A percentile compares a stretch with the other conserved stretches of the same genome.
Conservation (phyloP, 1,139 yeast genomes). For the Blastobotrys arbuscula region DNA sequence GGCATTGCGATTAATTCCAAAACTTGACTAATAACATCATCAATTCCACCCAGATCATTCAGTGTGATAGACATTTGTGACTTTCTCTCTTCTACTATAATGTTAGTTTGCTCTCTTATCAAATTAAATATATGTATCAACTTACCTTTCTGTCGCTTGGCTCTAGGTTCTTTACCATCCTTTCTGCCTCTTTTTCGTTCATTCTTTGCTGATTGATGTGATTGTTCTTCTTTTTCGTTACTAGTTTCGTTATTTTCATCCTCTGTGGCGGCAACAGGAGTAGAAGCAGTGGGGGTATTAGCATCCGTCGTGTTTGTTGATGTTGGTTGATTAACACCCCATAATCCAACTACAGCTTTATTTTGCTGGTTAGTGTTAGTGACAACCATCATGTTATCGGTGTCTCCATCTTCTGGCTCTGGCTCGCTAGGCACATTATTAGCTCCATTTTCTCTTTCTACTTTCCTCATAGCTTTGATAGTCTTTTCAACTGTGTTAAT, state of each 20-base stretch:
- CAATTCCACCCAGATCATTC: constrained; percentile 84
- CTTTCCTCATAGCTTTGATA: constrained; percentile 38
- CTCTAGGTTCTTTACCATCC: constrained; percentile 28
- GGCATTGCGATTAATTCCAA: constrained; percentile 95
- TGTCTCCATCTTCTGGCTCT: constrained; percentile 39
- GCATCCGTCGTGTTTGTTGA: neutral
- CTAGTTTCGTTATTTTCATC: constrained; percentile 14
- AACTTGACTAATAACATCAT: constrained; percentile 70
- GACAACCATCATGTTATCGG: constrained; percentile 53
- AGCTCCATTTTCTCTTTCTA: constrained; percentile 37
- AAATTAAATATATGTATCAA: too few relatives aligned
- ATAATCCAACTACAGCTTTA: constrained; percentile 64
- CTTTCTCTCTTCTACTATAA: constrained; percentile 20
- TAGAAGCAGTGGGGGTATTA: constrained; percentile 13
- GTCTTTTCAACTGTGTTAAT: constrained; percentile 57
- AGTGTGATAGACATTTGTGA: constrained; percentile 42
- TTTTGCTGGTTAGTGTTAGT: constrained; percentile 54
- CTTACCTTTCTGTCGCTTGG: constrained; percentile 36
- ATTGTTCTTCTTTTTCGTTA: constrained; percentile 24
- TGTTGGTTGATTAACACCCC: constrained; percentile 41
- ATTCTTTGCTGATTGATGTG: constrained; percentile 24
- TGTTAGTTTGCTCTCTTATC: constrained; percentile 1
- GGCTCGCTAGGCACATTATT: constrained; percentile 31
- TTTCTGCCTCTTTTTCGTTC: constrained; percentile 29
- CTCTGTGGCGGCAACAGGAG: neutral